Evolutionary conservation across 306 rosid species (phyloP).

Genomic region (Psophocarpus tetragonolobus): DNA sequence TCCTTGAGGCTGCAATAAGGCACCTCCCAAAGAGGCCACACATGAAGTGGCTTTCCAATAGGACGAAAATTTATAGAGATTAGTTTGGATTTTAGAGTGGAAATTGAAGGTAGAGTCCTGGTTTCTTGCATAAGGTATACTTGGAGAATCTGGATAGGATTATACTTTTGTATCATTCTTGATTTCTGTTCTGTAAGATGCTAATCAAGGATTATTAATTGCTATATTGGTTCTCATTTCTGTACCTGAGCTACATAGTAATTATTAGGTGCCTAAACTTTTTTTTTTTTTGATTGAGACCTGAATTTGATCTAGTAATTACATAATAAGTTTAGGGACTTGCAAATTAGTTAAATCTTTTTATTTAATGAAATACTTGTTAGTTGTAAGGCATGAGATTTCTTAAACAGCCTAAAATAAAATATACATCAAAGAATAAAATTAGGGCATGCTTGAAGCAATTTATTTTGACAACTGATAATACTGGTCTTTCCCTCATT

Average conservation of each 20-base stretch:
- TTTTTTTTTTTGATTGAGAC: not conserved
- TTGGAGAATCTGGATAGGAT: not conserved
- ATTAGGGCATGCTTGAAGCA: constrained; percentile 31
- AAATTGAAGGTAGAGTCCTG: not conserved
- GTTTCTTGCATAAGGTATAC: not conserved
- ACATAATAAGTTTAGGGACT: too few species aligned
- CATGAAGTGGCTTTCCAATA: too few species aligned
- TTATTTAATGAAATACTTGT: not conserved
- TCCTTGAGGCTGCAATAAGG: too few species aligned
- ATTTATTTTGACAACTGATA: not conserved
- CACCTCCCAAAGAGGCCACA: too few species aligned
- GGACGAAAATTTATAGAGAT: not conserved
- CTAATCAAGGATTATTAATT: not conserved
- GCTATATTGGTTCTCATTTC: not conserved
- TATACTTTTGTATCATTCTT: too few species aligned
- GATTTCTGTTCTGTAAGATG: too few species aligned
- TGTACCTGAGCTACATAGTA: not conserved
- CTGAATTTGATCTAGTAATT: too few species aligned
- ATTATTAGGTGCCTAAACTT: too few species aligned
- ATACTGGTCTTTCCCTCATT: not conserved
- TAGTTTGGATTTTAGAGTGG: not conserved
- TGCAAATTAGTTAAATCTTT: not conserved
- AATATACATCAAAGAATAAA: not conserved
- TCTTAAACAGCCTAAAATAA: not conserved
- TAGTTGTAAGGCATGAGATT: not conserved